Evolutionary conservation across 2,329 filamentous ascomycete species (phyloP).

Genomic region (Xylaria hypoxylon): DNA sequence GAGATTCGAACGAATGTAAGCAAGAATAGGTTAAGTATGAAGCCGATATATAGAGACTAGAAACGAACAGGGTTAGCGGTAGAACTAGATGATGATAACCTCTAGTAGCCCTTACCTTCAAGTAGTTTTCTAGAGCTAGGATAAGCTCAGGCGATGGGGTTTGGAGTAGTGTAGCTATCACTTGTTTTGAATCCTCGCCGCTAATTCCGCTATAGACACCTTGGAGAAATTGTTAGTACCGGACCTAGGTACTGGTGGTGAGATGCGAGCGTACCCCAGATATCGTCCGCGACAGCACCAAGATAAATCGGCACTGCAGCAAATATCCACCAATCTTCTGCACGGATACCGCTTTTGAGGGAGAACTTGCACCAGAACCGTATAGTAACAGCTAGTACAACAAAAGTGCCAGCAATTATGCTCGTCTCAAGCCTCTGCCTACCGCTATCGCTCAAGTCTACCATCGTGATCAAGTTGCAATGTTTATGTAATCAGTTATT

Average conservation of each 20-base stretch:
- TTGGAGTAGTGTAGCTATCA: constrained; percentile 1
- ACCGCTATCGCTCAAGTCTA: too few relatives aligned
- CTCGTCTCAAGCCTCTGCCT: too few relatives aligned
- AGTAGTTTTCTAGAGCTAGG: constrained; percentile 5
- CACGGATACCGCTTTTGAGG: constrained; percentile 1
- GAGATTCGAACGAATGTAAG: constrained; percentile 11
- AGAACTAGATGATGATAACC: background rate
- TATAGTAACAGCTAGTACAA: background rate
- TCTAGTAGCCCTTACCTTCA: constrained; percentile 13
- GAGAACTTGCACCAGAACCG: constrained; percentile 2
- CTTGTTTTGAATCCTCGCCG: background rate
- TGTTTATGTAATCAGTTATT: too few relatives aligned
- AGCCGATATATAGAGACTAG: constrained; percentile 6
- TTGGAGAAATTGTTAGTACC: too few relatives aligned
- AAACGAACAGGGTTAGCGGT: background rate
- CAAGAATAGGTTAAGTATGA: constrained; percentile 4
- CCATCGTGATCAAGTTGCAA: too few relatives aligned
- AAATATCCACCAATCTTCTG: constrained; percentile 16
- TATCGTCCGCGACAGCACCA: background rate
- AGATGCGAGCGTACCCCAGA: constrained; percentile 9
- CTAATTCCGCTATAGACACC: constrained; percentile 1
- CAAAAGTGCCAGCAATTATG: too few relatives aligned
- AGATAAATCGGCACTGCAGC: background rate
- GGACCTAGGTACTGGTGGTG: background rate
- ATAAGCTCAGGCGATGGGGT: background rate